A percentile compares a stretch with the other conserved stretches of the same genome.
Conservation (phyloP, 1,139 yeast species). For the Yarrowia galli region DNA sequence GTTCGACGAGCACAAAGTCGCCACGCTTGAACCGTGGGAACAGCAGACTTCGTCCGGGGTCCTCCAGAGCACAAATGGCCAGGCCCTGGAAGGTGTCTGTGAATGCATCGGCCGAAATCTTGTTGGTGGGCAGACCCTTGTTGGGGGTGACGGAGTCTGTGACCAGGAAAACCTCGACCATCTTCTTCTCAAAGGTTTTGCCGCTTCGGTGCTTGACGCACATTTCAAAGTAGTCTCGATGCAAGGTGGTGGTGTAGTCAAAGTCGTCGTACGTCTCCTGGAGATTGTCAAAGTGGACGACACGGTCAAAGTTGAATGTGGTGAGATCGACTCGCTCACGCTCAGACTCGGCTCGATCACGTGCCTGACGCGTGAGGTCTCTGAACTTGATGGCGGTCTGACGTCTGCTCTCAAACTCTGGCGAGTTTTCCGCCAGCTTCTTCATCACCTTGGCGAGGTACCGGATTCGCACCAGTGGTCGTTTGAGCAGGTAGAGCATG, state of each 20-base stretch:
- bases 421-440: slow-evolving; percentile 33
- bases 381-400: slow-evolving; percentile 18
- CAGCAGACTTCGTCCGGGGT: slow-evolving; percentile 28
- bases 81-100: slow-evolving; percentile 15
- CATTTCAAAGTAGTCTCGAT: slow-evolving; percentile 38
- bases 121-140: slow-evolving; percentile 28
- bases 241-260: slow-evolving; percentile 23
- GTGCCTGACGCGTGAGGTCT: slow-evolving; percentile 7
- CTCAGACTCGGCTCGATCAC: slow-evolving; percentile 22
- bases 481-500: slow-evolving; percentile 32
- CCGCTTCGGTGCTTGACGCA: slow-evolving; percentile 32
- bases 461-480: slow-evolving; percentile 33
- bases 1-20: slow-evolving; percentile 28
- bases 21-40: slow-evolving; percentile 27
- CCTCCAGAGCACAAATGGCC: slow-evolving; percentile 24
- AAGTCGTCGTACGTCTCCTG: slow-evolving; percentile 25
- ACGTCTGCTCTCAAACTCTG: slow-evolving; percentile 11
- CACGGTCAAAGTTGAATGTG: slow-evolving; percentile 34
- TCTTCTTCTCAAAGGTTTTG: slow-evolving; percentile 24
- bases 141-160: slow-evolving; percentile 14
- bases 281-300: slow-evolving; percentile 22
- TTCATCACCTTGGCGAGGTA: slow-evolving; percentile 36
- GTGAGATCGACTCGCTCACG: slow-evolving; percentile 35
- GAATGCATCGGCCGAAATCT: slow-evolving; percentile 25
- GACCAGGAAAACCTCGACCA: slow-evolving; percentile 37